Evolutionary conservation across 768 basidiomycete species (phyloP), one percentile per base, ranked within the genome.

Genomic region (Suillus subalutaceus): DNA sequence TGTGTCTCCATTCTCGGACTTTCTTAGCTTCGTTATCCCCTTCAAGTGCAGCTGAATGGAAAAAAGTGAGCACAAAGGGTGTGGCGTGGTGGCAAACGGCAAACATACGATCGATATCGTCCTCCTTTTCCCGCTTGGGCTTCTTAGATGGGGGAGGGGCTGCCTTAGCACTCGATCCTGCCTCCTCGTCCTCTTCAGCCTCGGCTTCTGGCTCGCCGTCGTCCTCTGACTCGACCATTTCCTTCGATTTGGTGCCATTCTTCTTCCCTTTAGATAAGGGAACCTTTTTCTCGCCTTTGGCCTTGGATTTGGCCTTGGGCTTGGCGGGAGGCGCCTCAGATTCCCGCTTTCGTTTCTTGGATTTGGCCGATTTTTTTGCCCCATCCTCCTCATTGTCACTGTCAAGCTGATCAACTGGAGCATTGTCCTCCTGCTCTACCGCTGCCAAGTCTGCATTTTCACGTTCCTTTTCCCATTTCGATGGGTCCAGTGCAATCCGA

Each of bases 1-100:
- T 91, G 77, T 97, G 94, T 70, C 96, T 84, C 95, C 96, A 97
- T 65, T 93, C 91, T 73, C 92, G 89, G 71, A 96, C 94, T 76
- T 90, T 89, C 63, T 80, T 72, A 30, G 88, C 90, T 67, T 91
- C 90, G 2, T 83, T 84, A 75, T 91, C 88, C 59, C 76, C 79
- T 50, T 80, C 77, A 63, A 88, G 68, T 62, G 81, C 81, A 65
- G 81, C 83, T 83, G 60, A 30, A 58, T 57, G 18, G 6, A 40
- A 62, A 26, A 40, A 56, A 65, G n/a, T 71, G 59, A 72, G 64
- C 6, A 68, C 20, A 63, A 30, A 43, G 40, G 26, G 41, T 3
- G 38, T 41, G 26, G 59, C 18, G 30, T 30, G 6, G 20, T 30
- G 26, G 18, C 3, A 32, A 43, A 60, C 10, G 41, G 18, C 41